Conservation (phyloP, 352 stramenopile genomes). For the Globisporangium cederbergense region DNA sequence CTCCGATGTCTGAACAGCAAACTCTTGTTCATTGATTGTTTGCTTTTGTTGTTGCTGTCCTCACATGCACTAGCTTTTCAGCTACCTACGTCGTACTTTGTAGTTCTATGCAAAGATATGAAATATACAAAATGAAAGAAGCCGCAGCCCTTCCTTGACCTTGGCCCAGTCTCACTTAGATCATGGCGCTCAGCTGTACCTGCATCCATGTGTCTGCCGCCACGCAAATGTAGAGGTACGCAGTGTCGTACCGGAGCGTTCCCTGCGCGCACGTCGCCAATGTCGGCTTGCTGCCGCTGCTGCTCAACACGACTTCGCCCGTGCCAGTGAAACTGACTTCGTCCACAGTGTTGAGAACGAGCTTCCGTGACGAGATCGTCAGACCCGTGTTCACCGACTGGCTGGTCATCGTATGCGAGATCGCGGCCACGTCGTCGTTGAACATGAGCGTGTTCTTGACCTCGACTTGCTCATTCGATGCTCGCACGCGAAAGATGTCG, state of each 20-base stretch:
- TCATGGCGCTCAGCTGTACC: neutral
- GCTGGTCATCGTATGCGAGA: slow-evolving; percentile 24
- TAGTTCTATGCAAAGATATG: neutral
- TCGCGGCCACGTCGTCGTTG: slow-evolving; percentile 24
- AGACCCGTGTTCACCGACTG: slow-evolving; percentile 16
- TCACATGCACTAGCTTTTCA: neutral
- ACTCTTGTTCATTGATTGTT: neutral
- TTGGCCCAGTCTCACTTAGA: neutral
- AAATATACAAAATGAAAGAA: slow-evolving; percentile 3
- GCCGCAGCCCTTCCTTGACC: too few species aligned
- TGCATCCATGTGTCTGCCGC: slow-evolving; percentile 17
- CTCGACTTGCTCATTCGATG: slow-evolving; percentile 22
- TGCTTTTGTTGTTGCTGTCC: neutral
- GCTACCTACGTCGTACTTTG: neutral
- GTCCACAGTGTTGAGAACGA: slow-evolving; percentile 22
- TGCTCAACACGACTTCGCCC: slow-evolving; percentile 20
- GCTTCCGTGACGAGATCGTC: slow-evolving; percentile 37
- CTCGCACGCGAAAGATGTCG: slow-evolving; percentile 35
- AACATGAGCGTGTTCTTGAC: slow-evolving; percentile 29
- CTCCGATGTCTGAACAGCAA: slow-evolving; percentile 1
- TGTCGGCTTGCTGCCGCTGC: slow-evolving; percentile 15
- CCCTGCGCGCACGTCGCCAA: slow-evolving; percentile 22
- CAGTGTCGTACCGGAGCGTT: slow-evolving; percentile 29
- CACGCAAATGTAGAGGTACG: slow-evolving; percentile 35
- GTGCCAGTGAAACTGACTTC: slow-evolving; percentile 16